Conservation (phyloP, 2,329 filamentous ascomycete species). For the Arthrobotrys pseudoclavata region DNA sequence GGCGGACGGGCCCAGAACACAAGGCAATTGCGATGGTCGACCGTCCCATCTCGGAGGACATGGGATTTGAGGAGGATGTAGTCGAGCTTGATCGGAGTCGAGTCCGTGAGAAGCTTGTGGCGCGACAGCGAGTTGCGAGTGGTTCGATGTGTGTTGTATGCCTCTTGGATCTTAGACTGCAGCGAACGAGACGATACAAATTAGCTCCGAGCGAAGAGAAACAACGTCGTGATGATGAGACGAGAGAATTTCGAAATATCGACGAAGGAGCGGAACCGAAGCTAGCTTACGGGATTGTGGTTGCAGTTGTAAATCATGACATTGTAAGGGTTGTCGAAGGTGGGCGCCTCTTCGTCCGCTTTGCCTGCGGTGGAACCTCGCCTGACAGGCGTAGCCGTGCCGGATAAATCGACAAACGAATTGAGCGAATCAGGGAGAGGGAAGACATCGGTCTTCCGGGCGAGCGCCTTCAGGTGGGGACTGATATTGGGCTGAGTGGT, state of each 20-base stretch:
- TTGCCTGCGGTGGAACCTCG: slow-evolving; percentile 53
- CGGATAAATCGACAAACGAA: slow-evolving; percentile 60
- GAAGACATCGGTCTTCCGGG: slow-evolving; percentile 55
- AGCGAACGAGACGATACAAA: background rate
- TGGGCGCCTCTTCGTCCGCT: slow-evolving; percentile 30
- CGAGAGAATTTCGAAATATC: slow-evolving; percentile 5
- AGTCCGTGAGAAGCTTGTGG: slow-evolving; percentile 81
- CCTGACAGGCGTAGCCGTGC: slow-evolving; percentile 56
- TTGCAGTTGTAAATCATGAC: slow-evolving; percentile 78
- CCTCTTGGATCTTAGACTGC: slow-evolving; percentile 76
- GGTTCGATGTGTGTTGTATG: slow-evolving; percentile 80
- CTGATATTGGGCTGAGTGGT: slow-evolving; percentile 18
- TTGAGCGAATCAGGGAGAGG: slow-evolving; percentile 59
- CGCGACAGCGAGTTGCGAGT: slow-evolving; percentile 82
- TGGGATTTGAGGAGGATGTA: slow-evolving; percentile 68
- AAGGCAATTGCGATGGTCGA: slow-evolving; percentile 84
- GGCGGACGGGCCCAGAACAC: slow-evolving; percentile 91
- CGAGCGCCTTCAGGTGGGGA: slow-evolving; percentile 30
- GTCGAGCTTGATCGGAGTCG: slow-evolving; percentile 78
- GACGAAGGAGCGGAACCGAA: slow-evolving; percentile 10
- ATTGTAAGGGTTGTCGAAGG: slow-evolving; percentile 78
- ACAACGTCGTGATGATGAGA: background rate
- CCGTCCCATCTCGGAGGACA: slow-evolving; percentile 54
- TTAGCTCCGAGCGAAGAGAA: slow-evolving; percentile 31
- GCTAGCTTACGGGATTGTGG: slow-evolving; percentile 74